phyloP scores from a whole-genome alignment of 2,329 filamentous ascomycete genomes.

The Raffaelea albimanens region DNA sequence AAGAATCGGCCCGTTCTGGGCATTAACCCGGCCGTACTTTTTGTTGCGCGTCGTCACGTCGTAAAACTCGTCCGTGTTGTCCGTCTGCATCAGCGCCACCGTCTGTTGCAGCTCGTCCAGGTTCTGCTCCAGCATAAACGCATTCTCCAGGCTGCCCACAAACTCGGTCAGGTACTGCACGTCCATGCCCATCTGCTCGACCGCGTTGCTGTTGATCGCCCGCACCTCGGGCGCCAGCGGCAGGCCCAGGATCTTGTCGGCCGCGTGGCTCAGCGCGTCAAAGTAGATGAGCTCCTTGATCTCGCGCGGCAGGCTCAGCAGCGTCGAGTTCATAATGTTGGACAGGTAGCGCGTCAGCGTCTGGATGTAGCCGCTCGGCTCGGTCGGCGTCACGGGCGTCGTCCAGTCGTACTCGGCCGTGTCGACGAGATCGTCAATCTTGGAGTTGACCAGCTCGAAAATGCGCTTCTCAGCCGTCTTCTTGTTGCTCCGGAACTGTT shows the following conservation, averaged over 20 bases:
- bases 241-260: conserved; percentile 67
- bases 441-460: conserved; percentile 96
- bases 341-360: conserved; percentile 86
- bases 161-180: conserved; percentile 78
- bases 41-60: conserved; percentile 83
- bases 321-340: conserved; percentile 92
- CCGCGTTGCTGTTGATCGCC: conserved; percentile 79
- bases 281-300: conserved; percentile 99
- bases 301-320: conserved; percentile 84
- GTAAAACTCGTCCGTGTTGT: conserved; percentile 95
- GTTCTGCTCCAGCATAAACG: conserved; percentile 76
- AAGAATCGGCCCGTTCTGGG: conserved; percentile 75
- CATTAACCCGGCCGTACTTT: conserved; percentile 89
- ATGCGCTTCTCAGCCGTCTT: conserved; percentile 96
- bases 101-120: conserved; percentile 92
- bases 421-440: conserved; percentile 95
- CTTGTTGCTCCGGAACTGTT: conserved; percentile 80
- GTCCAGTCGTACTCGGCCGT: conserved; percentile 94
- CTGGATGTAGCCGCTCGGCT: conserved; percentile 90
- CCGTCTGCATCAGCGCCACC: conserved; percentile 73
- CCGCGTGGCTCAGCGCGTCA: conserved; percentile 85
- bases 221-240: conserved; percentile 72
- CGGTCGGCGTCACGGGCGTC: conserved; percentile 48
- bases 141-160: conserved; percentile 75
- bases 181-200: conserved; percentile 71